Evolutionary conservation across 2,329 filamentous ascomycete species (phyloP), one percentile per base, ranked within the genome.

Genomic region (Scedosporium minutisporum): DNA sequence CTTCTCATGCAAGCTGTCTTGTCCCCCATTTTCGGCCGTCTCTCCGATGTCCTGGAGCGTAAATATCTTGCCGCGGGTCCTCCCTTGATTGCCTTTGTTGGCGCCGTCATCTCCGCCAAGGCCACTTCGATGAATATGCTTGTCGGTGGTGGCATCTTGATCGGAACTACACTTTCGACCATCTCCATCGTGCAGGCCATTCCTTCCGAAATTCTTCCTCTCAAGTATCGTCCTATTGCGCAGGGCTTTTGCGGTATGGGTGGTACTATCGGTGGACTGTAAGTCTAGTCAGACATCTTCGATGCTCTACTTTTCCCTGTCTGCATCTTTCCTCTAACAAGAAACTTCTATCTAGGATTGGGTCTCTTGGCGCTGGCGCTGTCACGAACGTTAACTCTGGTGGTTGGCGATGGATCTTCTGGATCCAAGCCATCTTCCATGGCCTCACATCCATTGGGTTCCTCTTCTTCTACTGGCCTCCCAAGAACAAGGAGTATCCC

Each of bases 361-460:
- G 80, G 12, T 70, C 73, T 12, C 72, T 84, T 4, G 77, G 78
- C 27, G 80, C 81, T 6, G 82, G 82, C 2, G 80, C 76, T 6
- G 77, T 83, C 2, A 82, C 82, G 0, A 80, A 82, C 63, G 68
- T 75, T 12, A 72, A 73, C 60, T 65, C 74, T 0, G 72, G 69
- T 1, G 82, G 82, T 21, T 85, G 82, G 82, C 74, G 82, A 1
- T 76, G 78, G 66, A 84, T 85, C 65, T 85, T 83, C 68, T 85
- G 82, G 82, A 82, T 84, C 14, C 82, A 84, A 69, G 81, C 81
- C 1, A 80, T 74, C 6, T 78, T 84, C 64, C 81, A 83, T 64
- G 74, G 75, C 7, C 70, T 76, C 14, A 81, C 79, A 0, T 74
- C 76, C 1, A 42, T 81, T 0, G 80, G 81, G 3, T 69, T 84